Base-by-base conservation (phyloP, 2,329 filamentous ascomycete species). In the Ophiostoma ulmi region DNA sequence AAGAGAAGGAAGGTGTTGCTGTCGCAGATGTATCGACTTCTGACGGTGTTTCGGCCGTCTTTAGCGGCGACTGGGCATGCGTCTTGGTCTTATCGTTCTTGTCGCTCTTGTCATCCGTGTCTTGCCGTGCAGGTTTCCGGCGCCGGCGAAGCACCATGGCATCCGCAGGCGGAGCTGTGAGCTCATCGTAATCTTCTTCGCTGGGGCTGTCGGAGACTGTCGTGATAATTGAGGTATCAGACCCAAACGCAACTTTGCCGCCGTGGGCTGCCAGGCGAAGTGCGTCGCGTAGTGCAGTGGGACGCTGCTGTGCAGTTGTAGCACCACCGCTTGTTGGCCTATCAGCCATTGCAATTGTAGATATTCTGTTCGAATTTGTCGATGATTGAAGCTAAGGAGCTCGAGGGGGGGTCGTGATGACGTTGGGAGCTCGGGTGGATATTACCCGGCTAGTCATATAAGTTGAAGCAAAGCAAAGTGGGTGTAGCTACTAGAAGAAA, bases 131-230 rank as follows among this genome's bases (percentile, higher is more conserved):
- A 1, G 52, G 55, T 38, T 55, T 71, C 31, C 69, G 69, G 7
- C 73, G 72, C 68, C 71, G 71, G 20, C 74, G 71, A 36, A 75
- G 74, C 11, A 76, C 73, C 64, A 77, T 74, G 22, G 72, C 71
- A 22, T 71, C 75, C n/a, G 70, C 69, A 11, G 71, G 73, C 68
- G 68, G 71, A 13, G 48, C 74, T 1, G 74, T 74, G 22, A 78
- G 76, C 20, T 81, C 79, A 41, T 83, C 81, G 66, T 83, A 83
- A 70, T 83, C 82, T 73, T 83, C 82, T 70, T 82, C 82, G 52
- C 81, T 83, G 1, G 81, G 77, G 17, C 79, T 82, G 17, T 82
- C 81, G 1, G 80, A 81, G 1, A 41, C 75, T 73, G 72, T 73
- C 10, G 41, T 52, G 41, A 67, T 17, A 3, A 72, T n/a, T 3